phyloP scores from a whole-genome alignment of 768 basidiomycete genomes.

The Trichaptum fuscoviolaceum region DNA sequence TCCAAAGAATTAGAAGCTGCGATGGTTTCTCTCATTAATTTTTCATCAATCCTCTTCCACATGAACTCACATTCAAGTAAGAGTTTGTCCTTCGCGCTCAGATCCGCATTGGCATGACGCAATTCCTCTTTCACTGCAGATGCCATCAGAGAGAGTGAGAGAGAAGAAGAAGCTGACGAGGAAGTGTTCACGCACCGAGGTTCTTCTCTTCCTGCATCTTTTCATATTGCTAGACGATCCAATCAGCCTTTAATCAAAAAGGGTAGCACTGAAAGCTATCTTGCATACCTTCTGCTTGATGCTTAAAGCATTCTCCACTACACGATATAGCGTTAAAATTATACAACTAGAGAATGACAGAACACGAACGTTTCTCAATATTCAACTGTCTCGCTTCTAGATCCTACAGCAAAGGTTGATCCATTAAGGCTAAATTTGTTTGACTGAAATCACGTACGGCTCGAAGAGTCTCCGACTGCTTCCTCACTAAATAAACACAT shows the following conservation, averaged over 20 bases:
- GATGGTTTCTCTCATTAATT: not conserved
- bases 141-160: not conserved
- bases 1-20: not conserved
- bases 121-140: not conserved
- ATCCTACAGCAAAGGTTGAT: not conserved
- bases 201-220: not conserved
- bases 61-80: not conserved
- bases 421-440: not conserved
- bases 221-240: not conserved
- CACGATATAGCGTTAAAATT: not conserved
- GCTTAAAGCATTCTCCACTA: not conserved
- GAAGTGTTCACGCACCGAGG: not conserved
- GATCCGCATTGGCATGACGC: not conserved
- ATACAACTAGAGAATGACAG: not conserved
- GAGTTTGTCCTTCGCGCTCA: not conserved
- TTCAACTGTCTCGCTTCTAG: not conserved
- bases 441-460: not conserved
- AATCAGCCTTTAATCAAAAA: not conserved
- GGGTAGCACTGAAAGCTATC: not conserved
- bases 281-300: not conserved
- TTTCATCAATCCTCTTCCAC: not conserved
- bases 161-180: not conserved
- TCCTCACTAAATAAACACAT: not conserved
- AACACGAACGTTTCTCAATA: not conserved
- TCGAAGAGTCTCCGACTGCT: not conserved